Evolutionary conservation across 1,139 yeast species (phyloP), one percentile per base, ranked within the genome.

Genomic region (Lodderomyces metapsilosis): DNA sequence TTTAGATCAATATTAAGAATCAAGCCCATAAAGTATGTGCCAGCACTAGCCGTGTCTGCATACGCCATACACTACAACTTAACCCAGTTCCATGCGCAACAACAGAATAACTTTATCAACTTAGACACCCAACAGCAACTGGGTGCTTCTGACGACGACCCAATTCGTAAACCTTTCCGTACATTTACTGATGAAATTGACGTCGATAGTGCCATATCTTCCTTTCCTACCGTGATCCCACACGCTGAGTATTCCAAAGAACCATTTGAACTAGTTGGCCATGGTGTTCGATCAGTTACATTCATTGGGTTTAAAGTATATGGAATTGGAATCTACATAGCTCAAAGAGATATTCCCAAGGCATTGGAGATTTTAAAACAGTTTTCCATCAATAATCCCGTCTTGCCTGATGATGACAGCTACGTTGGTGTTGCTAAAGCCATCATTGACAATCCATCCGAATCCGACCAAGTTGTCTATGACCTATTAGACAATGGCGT

Each of bases 241-340:
- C 47, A 55, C 10, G 46, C 58, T 1, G 40, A 48, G 3, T 55
- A 58, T 35, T 45, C 60, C 16, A 46, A 46, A 15, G 46, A 57
- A 8, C 57, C 65, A 31, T 82, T 66, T 53, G 64, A 72, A 37
- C 59, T 89, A 36, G 54, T 92, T 10, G 98, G 96, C 0, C 74
- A 78, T 44, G 98, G 98, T 0, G 80, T 83, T 3, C 71, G 98
- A 53, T 67, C 84, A 0, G 97, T 91, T 11, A 86, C 97, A 0
- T 87, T 91, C 55, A 54, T 89, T 32, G 71, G 76, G n/a, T 81
- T 91, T 66, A 88, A 83, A 53, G 96, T 92, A 3, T 91, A 91
- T 57, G 96, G 88, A 0, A 68, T 87, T 33, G 98, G 95, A 0
- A 65, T 91, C 12, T 91, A 91, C 58, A 69, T 87, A 37, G 83